phyloP scores from a whole-genome alignment of 139 green algal species.

The Dunaliella primolecta region DNA sequence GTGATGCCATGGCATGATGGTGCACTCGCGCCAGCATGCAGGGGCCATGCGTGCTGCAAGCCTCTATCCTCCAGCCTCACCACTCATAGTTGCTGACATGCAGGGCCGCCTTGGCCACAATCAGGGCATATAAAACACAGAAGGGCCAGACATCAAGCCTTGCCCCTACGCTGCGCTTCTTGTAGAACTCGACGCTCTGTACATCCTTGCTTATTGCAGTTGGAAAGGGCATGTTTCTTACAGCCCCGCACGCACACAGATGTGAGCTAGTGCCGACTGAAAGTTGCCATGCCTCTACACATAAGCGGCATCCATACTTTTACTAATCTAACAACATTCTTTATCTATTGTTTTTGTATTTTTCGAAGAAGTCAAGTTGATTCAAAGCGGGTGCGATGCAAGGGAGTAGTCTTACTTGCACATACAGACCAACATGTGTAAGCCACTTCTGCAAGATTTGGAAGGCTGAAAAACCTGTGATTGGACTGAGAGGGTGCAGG shows the following conservation, averaged over 20 bases:
- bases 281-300: not conserved
- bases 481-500: too few species aligned
- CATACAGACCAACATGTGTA: too few species aligned
- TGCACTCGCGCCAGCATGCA: not conserved
- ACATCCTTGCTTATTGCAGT: slow-evolving; percentile 34
- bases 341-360: too few species aligned
- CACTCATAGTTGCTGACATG: slow-evolving; percentile 32
- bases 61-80: slow-evolving; percentile 21
- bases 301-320: not conserved
- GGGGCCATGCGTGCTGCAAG: not conserved
- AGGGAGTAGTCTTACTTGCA: too few species aligned
- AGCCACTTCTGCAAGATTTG: too few species aligned
- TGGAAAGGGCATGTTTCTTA: not conserved
- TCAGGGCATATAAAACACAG: slow-evolving; percentile 26
- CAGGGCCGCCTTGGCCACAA: slow-evolving; percentile 7
- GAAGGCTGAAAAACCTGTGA: too few species aligned
- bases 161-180: not conserved
- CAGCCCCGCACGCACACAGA: not conserved
- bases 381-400: too few species aligned
- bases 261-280: not conserved
- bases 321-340: not conserved
- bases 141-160: slow-evolving; percentile 49
- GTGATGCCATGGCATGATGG: not conserved
- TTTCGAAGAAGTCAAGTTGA: too few species aligned
- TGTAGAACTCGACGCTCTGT: slow-evolving; percentile 22